These are phyloP conservation scores for Epichloe gansuensis DNA, from an alignment of 2,329 filamentous ascomycete species.

Conservation along the genomic window DNA sequence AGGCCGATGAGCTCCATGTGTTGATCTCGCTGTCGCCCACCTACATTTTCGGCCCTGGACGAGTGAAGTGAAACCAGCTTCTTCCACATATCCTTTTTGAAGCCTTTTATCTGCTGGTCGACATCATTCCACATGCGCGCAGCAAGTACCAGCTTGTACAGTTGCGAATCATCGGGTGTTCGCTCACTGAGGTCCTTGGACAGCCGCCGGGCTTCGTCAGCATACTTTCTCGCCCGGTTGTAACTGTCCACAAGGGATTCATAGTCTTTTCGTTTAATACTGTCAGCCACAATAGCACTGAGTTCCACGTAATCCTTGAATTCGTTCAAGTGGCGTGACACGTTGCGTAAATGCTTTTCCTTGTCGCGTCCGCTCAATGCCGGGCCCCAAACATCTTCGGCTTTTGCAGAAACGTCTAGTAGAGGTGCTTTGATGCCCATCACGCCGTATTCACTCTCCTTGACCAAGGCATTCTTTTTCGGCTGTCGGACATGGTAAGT, in stretches of 20 bases:
- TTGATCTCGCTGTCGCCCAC: constrained; percentile 56
- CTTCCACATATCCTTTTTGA: constrained; percentile 86
- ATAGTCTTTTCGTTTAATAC: constrained; percentile 84
- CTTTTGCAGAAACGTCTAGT: constrained; percentile 82
- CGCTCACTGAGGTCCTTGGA: constrained; percentile 42
- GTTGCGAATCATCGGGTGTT: constrained; percentile 61
- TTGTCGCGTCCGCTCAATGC: constrained; percentile 84
- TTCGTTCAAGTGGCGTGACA: constrained; percentile 63
- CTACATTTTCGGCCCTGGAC: constrained; percentile 33
- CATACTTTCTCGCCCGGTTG: constrained; percentile 66
- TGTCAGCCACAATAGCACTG: constrained; percentile 63
- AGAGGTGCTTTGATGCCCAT: constrained; percentile 79
- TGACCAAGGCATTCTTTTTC: constrained; percentile 83
- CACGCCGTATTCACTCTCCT: constrained; percentile 86
- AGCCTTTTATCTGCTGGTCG: constrained; percentile 69
- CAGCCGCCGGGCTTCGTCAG: constrained; percentile 63
- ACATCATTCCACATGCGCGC: constrained; percentile 94
- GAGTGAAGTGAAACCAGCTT: constrained; percentile 58
- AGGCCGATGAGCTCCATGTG: constrained; percentile 86
- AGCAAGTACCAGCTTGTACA: constrained; percentile 78
- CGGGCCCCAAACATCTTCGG: constrained; percentile 94
- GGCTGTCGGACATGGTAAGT: constrained; percentile 37
- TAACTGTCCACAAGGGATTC: constrained; percentile 82
- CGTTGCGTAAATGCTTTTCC: constrained; percentile 72
- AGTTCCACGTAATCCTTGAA: constrained; percentile 76